Evolutionary conservation across 2,329 filamentous ascomycete genomes (phyloP), one percentile per base, ranked within the genome.

Genomic region (Cladophialophora immunda): DNA sequence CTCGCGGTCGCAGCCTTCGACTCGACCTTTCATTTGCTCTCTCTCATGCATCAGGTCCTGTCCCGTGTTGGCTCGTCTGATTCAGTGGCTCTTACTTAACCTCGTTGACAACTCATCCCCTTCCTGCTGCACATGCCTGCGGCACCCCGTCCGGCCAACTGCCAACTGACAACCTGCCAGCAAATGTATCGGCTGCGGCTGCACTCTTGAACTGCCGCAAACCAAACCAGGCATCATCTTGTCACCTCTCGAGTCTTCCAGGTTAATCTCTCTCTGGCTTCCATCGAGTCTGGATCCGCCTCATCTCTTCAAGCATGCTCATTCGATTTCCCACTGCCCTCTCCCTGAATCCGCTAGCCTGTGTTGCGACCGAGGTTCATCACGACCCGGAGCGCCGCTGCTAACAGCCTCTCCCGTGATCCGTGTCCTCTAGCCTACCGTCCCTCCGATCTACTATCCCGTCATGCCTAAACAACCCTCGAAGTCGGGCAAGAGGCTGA

Each of bases 241-340:
- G 62, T 41, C 59, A 55, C 32, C 32, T 60, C 11, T 57, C 53
- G 54, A 61, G 53, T 57, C 32, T 52, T 54, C 54, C 56, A 64
- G 52, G 54, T 60, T 54, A 52, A 32, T 56, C 56, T 30, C 55
- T 36, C 50, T 69, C 50, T 67, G 54, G 59, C 58, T 57, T 57
- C 38, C 45, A 56, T 69, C 55, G 58, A 62, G 58, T 65, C 68
- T 61, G 62, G 65, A 38, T 62, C 62, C 59, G 64, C 58, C 50
- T 65, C 54, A 65, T 65, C 55, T 60, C 47, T 57, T 60, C 65
- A 67, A 69, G 68, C 68, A 69, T 69, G 68, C 65, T 67, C 64
- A 69, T 69, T 69, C 68, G 68, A 56, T 47, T 59, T 62, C 36
- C 25, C 59, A 57, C 58, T 54, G 58, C 54, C 62, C 55, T 58